Evolutionary conservation across 768 basidiomycete species (phyloP).

Genomic region (Suillus subaureus): DNA sequence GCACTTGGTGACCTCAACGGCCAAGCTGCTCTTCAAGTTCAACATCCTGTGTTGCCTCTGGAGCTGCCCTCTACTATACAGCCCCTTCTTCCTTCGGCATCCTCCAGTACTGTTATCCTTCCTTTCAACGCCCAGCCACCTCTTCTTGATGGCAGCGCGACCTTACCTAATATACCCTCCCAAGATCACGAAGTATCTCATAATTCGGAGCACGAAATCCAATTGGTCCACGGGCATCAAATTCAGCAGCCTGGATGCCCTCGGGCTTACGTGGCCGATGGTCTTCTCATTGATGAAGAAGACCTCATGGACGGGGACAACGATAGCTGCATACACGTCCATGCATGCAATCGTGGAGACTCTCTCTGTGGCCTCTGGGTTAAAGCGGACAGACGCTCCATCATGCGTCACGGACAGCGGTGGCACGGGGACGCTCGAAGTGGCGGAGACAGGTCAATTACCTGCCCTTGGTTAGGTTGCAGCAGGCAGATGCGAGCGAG

Average conservation of each 20-base stretch:
- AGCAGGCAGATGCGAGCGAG: not conserved
- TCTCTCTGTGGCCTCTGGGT: slow-evolving; percentile 9
- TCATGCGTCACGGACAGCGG: slow-evolving; percentile 3
- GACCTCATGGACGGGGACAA: not conserved
- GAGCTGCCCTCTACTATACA: not conserved
- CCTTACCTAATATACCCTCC: not conserved
- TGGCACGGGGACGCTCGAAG: slow-evolving; percentile 3
- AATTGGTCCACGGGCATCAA: not conserved
- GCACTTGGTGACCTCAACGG: not conserved
- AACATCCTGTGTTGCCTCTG: not conserved
- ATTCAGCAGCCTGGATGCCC: not conserved
- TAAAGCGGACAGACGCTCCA: slow-evolving; percentile 6
- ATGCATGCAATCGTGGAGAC: not conserved
- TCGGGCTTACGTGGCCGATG: not conserved
- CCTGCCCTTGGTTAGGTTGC: slow-evolving; percentile 10
- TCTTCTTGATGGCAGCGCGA: not conserved
- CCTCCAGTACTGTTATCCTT: not conserved
- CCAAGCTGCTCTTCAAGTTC: not conserved
- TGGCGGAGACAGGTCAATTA: not conserved
- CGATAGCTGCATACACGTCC: not conserved
- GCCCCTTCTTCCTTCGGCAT: not conserved
- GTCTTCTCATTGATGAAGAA: not conserved
- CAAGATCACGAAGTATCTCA: not conserved
- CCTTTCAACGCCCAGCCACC: not conserved
- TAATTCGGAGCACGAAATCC: not conserved